phyloP scores from a whole-genome alignment of 2,329 filamentous ascomycete species.

The Corniculantispora saksenae region DNA sequence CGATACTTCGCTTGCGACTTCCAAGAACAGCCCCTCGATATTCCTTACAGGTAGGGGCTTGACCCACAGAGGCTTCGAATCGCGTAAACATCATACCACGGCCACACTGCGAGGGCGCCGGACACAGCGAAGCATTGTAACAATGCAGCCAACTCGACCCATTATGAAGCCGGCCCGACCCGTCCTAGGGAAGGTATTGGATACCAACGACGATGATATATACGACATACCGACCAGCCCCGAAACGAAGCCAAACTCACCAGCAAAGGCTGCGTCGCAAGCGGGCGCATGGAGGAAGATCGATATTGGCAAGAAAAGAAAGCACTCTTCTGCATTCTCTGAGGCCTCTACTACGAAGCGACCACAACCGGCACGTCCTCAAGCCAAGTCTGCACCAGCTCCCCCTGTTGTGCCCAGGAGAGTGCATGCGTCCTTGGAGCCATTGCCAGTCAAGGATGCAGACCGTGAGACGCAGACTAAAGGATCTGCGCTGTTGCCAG shows the following conservation, averaged over 20 bases:
- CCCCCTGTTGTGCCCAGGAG: background rate
- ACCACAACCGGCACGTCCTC: slow-evolving; percentile 1
- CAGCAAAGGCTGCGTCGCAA: background rate
- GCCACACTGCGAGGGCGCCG: background rate
- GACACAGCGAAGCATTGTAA: background rate
- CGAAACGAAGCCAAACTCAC: slow-evolving; percentile 8
- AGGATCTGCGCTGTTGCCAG: background rate
- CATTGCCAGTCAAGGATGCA: background rate
- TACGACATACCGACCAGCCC: slow-evolving; percentile 15
- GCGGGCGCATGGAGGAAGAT: background rate
- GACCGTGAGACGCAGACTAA: background rate
- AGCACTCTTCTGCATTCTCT: slow-evolving; percentile 9
- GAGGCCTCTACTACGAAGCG: background rate
- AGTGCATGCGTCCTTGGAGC: background rate
- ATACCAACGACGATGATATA: slow-evolving; percentile 14
- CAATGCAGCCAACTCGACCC: background rate
- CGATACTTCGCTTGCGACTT: background rate
- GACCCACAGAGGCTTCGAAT: background rate
- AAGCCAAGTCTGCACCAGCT: background rate
- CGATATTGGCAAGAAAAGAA: slow-evolving; percentile 11
- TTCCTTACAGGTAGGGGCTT: background rate
- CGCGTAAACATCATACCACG: slow-evolving; percentile 1
- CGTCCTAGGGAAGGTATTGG: background rate
- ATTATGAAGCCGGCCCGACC: background rate
- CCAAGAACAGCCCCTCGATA: background rate